Evolutionary conservation across 2,329 filamentous ascomycete genomes (phyloP).

Genomic region (Talaromyces rugulosus): DNA sequence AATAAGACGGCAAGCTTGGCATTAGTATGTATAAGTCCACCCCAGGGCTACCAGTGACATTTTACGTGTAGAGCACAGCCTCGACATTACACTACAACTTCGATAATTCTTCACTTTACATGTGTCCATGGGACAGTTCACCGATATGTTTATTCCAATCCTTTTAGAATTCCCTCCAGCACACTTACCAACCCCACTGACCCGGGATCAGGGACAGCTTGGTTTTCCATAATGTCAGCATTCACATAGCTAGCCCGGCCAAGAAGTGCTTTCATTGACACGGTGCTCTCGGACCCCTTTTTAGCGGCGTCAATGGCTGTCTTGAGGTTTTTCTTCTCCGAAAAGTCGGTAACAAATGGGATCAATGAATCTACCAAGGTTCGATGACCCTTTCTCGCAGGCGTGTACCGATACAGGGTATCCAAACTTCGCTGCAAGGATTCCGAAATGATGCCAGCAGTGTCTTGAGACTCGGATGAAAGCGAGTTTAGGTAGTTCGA

Average conservation of each 20-base stretch:
- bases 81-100: not conserved
- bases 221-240: not conserved
- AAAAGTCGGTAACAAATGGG: not conserved
- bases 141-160: not conserved
- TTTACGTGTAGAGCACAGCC: too few relatives aligned
- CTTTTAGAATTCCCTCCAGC: not conserved
- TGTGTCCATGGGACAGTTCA: too few relatives aligned
- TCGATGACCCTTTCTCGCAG: not conserved
- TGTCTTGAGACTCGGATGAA: not conserved
- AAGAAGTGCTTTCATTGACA: not conserved
- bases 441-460: not conserved
- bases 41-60: too few relatives aligned
- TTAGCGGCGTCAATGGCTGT: not conserved
- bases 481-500: not conserved
- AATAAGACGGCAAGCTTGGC: too few relatives aligned
- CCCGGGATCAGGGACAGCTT: not conserved
- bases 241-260: not conserved
- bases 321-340: not conserved
- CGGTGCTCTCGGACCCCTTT: not conserved
- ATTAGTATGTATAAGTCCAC: too few relatives aligned
- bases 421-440: not conserved
- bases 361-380: not conserved
- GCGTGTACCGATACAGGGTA: not conserved
- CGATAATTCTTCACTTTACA: not conserved
- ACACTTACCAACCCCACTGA: not conserved